Base-by-base conservation (phyloP, 768 basidiomycete genomes). In the Suillus alpinus region DNA sequence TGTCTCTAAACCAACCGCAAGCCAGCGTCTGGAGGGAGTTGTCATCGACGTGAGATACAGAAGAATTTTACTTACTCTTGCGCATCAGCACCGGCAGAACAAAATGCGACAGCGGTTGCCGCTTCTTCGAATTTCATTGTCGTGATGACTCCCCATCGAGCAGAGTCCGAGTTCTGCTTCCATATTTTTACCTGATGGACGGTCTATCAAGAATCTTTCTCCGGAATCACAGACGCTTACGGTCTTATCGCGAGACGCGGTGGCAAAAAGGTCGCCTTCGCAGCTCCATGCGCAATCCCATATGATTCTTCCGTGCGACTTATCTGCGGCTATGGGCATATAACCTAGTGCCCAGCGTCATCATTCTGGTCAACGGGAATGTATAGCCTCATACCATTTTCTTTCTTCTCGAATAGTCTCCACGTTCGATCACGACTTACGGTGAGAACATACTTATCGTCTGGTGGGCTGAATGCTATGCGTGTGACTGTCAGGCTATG, bases 161-260 rank as follows among this genome's bases (percentile, higher is more conserved):
- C 67, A 4, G 70, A 73, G 1, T 73, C 73, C 37, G 26, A 29
- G 8, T 66, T 65, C 18, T 76, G 70, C 47, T 76, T 71, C 97
- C 96, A 98, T 12, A 98, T 78, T 72, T 90, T 96, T 47, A 93
- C 89, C 94, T 96, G 53, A 41, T 18, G 14, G 5, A 34, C 32
- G 47, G 13, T 58, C 49, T 61, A 52, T 34, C 31, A 34, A 12
- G 16, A 20, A 3, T 7, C 20, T 47, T 13, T 43, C 10, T 10
- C 26, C n/a, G 0, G 26, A 41, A 29, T 53, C n/a, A 36, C 3
- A 2, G 26, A 20, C 18, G 65, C 83, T 59, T 65, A 93, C 95
- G 14, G 92, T 93, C 77, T 96, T 98, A 75, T 99, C 97, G 46
- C 97, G 84, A 3, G 95, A 95, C 1, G 92, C 95, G 2, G 97